Percentiles rank a stretch among this genome's conserved stretches.
phyloP scores from a whole-genome alignment of 495 filamentous ascomycete species.

The Terfezia boudieri region DNA sequence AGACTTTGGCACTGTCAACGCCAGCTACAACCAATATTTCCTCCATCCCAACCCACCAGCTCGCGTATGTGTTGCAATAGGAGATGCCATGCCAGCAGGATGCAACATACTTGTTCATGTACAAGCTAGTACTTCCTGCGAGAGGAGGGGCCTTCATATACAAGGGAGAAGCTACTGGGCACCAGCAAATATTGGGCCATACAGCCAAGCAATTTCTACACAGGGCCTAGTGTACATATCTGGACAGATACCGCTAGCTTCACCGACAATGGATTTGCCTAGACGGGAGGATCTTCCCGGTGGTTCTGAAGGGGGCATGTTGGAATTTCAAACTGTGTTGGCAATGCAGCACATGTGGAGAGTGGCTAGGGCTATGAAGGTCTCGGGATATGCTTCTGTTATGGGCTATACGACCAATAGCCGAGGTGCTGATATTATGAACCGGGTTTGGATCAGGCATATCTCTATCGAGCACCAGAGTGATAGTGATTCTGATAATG shows the following conservation, averaged over 20 bases:
- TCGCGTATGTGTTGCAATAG: constrained; percentile 61
- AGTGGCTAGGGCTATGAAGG: constrained; percentile 48
- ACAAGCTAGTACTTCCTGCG: constrained; percentile 15
- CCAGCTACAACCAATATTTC: constrained; percentile 47
- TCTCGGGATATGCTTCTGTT: constrained; percentile 52
- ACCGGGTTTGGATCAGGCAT: constrained; percentile 30
- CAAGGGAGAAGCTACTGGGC: constrained; percentile 94
- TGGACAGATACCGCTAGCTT: constrained; percentile 78
- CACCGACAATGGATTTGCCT: constrained; percentile 49
- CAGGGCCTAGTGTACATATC: constrained; percentile 31
- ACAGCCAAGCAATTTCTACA: constrained; percentile 66
- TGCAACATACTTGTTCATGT: constrained; percentile 33
- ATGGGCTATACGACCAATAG: constrained; percentile 16
- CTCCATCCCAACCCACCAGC: constrained; percentile 59
- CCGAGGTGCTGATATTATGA: constrained; percentile 23
- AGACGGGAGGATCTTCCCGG: constrained; percentile 15
- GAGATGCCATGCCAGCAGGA: constrained; percentile 30
- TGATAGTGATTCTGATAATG: constrained; percentile 4
- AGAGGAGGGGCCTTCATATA: constrained; percentile 47
- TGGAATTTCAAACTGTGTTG: constrained; percentile 24
- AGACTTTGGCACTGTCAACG: constrained; percentile 65
- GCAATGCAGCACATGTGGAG: constrained; percentile 79
- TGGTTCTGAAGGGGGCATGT: constrained; percentile 14
- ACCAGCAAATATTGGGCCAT: constrained; percentile 91
- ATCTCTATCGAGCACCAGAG: constrained; percentile 18